Evolutionary conservation across 2,329 filamentous ascomycete genomes (phyloP).

Genomic region (Claviceps fusiformis): DNA sequence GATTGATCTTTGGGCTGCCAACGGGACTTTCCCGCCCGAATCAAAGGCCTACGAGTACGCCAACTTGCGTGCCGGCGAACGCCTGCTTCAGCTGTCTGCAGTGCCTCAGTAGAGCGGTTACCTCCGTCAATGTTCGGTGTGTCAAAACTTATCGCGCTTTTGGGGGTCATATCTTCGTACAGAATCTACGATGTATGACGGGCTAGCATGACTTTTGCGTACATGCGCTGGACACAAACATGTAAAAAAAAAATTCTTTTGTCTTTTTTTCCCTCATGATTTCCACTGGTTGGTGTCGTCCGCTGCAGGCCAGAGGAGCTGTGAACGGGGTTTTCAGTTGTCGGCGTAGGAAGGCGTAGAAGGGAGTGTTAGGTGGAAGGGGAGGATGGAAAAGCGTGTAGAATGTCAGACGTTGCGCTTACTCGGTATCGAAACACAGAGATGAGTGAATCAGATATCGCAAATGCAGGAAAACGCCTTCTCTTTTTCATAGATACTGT

Average conservation of each 20-base stretch:
- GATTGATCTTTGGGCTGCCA: constrained; percentile 81
- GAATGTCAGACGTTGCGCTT: neutral
- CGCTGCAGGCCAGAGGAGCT: constrained; percentile 2
- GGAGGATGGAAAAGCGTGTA: neutral
- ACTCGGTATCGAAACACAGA: neutral
- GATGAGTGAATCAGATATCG: neutral
- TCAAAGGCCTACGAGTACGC: constrained; percentile 54
- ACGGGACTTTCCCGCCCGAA: constrained; percentile 72
- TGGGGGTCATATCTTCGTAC: neutral
- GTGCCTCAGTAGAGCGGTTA: constrained; percentile 14
- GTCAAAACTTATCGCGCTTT: neutral
- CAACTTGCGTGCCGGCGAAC: constrained; percentile 46
- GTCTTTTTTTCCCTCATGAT: neutral
- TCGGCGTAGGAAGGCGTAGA: neutral
- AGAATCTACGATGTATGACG: neutral
- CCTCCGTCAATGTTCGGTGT: neutral
- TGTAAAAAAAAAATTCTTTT: neutral
- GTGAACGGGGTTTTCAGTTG: too few species aligned
- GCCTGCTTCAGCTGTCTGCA: constrained; percentile 36
- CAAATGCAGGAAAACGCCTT: neutral
- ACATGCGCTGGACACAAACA: constrained; percentile 1
- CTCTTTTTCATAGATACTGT: neutral
- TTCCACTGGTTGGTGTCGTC: neutral
- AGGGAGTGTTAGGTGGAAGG: neutral
- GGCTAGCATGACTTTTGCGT: neutral